Evolutionary conservation across 2,329 filamentous ascomycete species (phyloP).

Genomic region (Cladophialophora yegresii): DNA sequence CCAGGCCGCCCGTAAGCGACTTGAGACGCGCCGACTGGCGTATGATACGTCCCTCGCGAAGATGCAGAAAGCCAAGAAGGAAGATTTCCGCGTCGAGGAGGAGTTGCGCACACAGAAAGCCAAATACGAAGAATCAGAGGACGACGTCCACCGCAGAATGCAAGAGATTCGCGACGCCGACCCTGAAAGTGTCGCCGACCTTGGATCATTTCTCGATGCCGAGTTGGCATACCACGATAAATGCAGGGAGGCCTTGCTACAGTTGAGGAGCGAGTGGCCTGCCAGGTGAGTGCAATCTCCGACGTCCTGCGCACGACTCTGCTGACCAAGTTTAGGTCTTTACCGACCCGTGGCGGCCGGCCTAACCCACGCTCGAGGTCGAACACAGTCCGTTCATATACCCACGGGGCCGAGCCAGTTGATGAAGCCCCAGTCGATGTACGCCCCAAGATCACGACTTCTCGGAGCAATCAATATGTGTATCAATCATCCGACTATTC

Average conservation of each 20-base stretch:
- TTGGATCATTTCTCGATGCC: conserved; percentile 80
- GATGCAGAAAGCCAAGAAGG: conserved; percentile 89
- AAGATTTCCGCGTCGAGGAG: conserved; percentile 91
- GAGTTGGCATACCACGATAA: conserved; percentile 90
- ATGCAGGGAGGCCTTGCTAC: conserved; percentile 77
- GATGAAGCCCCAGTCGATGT: conserved; percentile 54
- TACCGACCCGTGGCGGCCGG: conserved; percentile 39
- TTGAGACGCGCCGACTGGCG: conserved; percentile 82
- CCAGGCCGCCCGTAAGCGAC: conserved; percentile 88
- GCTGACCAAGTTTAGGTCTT: conserved; percentile 12
- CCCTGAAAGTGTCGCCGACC: conserved; percentile 74
- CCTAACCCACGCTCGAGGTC: conserved; percentile 59
- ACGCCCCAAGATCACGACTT: conserved; percentile 57
- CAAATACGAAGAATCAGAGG: conserved; percentile 93
- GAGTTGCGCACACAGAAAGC: conserved; percentile 87
- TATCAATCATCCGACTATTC: conserved; percentile 28
- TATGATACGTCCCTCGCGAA: conserved; percentile 89
- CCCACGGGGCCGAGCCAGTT: conserved; percentile 59
- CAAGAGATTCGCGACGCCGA: conserved; percentile 94
- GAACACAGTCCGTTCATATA: conserved; percentile 65
- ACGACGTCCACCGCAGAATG: conserved; percentile 91
- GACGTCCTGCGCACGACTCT: conserved; percentile 22
- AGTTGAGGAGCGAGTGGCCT: conserved; percentile 70
- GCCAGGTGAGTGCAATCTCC: conserved; percentile 53
- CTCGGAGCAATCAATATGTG: conserved; percentile 47